Base-by-base conservation (phyloP, 1,284 basidiomycete species). In the Irpex lacteus region DNA sequence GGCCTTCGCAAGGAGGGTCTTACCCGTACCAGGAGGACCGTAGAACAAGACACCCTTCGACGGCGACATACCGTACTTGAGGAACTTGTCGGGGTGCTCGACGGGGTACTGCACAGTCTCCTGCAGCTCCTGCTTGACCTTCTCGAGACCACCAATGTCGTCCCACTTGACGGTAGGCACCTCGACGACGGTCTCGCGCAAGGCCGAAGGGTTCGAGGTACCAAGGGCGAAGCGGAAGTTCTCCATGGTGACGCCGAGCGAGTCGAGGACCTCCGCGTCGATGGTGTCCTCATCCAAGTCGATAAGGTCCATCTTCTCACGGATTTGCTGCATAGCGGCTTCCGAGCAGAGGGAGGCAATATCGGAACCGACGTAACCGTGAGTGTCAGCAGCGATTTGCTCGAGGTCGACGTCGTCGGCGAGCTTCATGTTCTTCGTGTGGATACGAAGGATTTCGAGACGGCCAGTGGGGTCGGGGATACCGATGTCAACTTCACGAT, bases 391-490 rank as follows among this genome's bases (percentile, higher is more conserved):
- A 60, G 97, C 97, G 72, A 99, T 98, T 89, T 97, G 95, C 77
- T 99, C 97, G 63, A 99, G 87, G 73, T 99, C 98, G 58, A 99
- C 97, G 72, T 99, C 98, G 64, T 98, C 96, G n/a, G 79, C 88
- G 54, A 99, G 85, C 81, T 98, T 99, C 97, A 99, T 99, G 84
- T 99, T 99, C 90, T 98, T 99, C 65, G 98, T 99, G 84, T 98
- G 97, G 69, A 99, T 99, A 67, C 97, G 93, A 66, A 99, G 88
- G 72, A 99, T 98, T 78, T 99, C 97, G 55, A 98, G 88, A 78
- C 98, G 97, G 64, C 97, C 96, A 65, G 96, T 98, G 0, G 97
- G 96, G 78, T 99, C 97, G 61, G 97, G 98, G 70, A 99, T 98
- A 75, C 98, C 95, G 70, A 99, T 99, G 80, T 99, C 97, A 69